Evolutionary conservation across 192 early-diverging fungal genomes (phyloP).

Genomic region (Chytriomyces hyalinus): DNA sequence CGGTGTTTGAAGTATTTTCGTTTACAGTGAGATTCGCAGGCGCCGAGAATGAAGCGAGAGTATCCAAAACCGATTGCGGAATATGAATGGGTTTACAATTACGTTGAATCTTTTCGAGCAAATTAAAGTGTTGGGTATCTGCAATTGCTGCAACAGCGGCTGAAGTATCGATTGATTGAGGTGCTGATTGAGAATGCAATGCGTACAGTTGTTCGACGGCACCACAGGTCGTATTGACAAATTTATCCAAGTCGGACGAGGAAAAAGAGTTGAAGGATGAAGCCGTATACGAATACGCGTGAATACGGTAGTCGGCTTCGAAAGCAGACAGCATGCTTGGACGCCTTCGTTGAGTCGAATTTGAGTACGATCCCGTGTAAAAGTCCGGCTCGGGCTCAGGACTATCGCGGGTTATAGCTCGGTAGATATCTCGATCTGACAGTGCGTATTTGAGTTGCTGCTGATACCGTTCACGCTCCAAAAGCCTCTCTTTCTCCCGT

Average conservation of each 20-base stretch:
- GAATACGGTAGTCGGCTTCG: conserved; percentile 33
- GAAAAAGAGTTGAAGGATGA: conserved; percentile 2
- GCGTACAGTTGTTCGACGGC: not conserved
- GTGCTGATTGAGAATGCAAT: not conserved
- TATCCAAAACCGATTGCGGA: not conserved
- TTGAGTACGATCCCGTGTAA: no score
- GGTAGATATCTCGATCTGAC: conserved; percentile 7
- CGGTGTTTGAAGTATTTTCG: no score
- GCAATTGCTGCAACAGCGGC: not conserved
- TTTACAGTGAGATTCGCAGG: not conserved
- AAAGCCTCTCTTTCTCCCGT: not conserved
- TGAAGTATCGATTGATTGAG: not conserved
- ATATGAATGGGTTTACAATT: conserved; percentile 6
- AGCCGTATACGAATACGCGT: conserved; percentile 17
- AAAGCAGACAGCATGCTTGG: conserved; percentile 6
- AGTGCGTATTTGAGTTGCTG: not conserved
- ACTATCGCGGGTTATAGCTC: conserved; percentile 31
- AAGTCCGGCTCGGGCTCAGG: conserved; percentile 1
- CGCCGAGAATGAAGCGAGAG: not conserved
- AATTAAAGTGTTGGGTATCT: not conserved
- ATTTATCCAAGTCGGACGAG: conserved; percentile 1
- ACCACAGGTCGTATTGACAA: not conserved
- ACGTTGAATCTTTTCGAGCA: not conserved
- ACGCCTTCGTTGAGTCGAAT: no score
- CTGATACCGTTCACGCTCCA: not conserved